Base-by-base conservation (phyloP, 2,329 filamentous ascomycete genomes). In the Fusarium subtropicale region DNA sequence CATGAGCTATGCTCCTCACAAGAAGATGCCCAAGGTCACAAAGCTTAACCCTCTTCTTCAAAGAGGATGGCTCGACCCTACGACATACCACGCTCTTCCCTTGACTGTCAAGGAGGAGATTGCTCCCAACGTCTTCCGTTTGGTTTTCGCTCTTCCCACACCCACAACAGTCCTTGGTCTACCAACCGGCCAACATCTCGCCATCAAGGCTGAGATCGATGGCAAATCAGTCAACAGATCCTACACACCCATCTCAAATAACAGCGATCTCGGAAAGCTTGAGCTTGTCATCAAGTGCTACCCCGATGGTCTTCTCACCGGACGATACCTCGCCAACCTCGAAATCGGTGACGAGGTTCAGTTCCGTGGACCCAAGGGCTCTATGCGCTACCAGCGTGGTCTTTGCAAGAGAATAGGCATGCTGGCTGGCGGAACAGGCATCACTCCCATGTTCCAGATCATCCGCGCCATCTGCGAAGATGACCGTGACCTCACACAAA, bases 401-500 rank as follows among this genome's bases (percentile, higher is more conserved):
- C 75, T 82, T 1, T 79, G 77, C 50, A 80, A 78, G 66, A 76
- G 79, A 42, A 81, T 88, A 41, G 85, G 85, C 58, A 88, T 88
- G 86, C 73, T 88, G 2, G 85, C 84, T 2, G 86, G 86, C 1
- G 77, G 77, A 9, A 79, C 78, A 0, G 78, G 77, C 13, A 78
- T 79, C 36, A 79, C 44, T 1, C 77, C 77, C 13, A 77, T 79
- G 76, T 79, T 73, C 56, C 88, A 90, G 72, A 76, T 91, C 9
- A 89, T 90, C 71, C 84, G 87, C 6, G 87, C 87, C 44, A 88
- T 90, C 58, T 88, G 87, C 71, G 87, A 90, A 71, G 85, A 90
- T 56, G 79, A 84, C n/a, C 78, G 76, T 9, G 89, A 91, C 64
- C 81, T 79, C 1, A 90, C 89, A 0, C 77, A 86, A 66, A 76